phyloP scores from a whole-genome alignment of 441 rosid genomes.

The Erodium texanum region DNA sequence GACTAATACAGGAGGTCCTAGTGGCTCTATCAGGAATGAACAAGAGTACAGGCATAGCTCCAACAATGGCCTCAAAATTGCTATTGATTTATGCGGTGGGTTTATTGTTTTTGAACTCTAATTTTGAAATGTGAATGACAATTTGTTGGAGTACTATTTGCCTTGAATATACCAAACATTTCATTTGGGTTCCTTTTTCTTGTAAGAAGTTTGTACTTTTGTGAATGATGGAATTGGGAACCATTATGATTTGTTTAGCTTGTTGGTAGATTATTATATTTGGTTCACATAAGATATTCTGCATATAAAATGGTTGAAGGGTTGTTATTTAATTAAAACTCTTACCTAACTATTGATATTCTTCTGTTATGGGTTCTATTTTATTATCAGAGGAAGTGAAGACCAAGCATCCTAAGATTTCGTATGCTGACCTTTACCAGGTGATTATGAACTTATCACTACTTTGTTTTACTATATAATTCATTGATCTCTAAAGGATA shows the following conservation, averaged over 20 bases:
- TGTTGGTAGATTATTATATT: not conserved
- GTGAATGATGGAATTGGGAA: too few relatives aligned
- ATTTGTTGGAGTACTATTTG: not conserved
- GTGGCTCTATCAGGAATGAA: conserved; percentile 64
- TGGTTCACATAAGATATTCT: not conserved
- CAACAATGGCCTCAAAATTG: conserved; percentile 59
- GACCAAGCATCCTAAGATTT: conserved; percentile 46
- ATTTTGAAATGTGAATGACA: not conserved
- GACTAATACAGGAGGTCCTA: conserved; percentile 73
- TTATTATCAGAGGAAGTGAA: conserved; percentile 51
- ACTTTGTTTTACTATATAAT: not conserved
- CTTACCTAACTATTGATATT: not conserved
- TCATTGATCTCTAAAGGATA: not conserved
- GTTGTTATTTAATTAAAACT: not conserved
- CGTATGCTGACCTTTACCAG: conserved; percentile 84
- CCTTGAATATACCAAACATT: not conserved
- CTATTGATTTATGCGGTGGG: conserved; percentile 69
- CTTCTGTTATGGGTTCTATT: conserved; percentile 5
- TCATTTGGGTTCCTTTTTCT: too few relatives aligned
- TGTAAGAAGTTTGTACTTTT: too few relatives aligned
- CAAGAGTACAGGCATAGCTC: conserved; percentile 41
- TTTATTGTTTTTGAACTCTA: not conserved
- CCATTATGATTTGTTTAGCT: not conserved
- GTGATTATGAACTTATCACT: conserved; percentile 20
- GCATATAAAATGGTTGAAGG: not conserved